A percentile compares a stretch with the other conserved stretches of the same genome.
Evolutionary conservation across 2,329 filamentous ascomycete genomes (phyloP).

Genomic region (Simplicillium aogashimaense): DNA sequence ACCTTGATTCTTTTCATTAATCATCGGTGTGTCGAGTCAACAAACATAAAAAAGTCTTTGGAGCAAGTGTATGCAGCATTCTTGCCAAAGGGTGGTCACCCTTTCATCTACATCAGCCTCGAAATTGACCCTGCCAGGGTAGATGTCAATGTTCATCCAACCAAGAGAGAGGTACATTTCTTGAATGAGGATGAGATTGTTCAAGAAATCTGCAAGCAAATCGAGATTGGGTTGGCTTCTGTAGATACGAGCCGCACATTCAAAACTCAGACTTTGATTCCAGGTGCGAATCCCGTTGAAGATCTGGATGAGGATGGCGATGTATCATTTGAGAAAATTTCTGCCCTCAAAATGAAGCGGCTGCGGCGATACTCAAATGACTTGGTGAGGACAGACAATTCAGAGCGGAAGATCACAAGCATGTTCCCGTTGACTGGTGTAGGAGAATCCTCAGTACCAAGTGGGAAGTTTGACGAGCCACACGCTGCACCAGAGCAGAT

Average conservation of each 20-base stretch:
- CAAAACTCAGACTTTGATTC: slow-evolving; percentile 82
- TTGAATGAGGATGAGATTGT: slow-evolving; percentile 96
- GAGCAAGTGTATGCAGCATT: slow-evolving; percentile 86
- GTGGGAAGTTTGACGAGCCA: slow-evolving; percentile 20
- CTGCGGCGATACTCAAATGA: slow-evolving; percentile 50
- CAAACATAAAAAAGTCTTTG: slow-evolving; percentile 75
- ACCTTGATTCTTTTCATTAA: slow-evolving; percentile 91
- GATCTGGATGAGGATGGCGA: slow-evolving; percentile 16
- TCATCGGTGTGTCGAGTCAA: slow-evolving; percentile 85
- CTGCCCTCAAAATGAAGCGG: slow-evolving; percentile 25
- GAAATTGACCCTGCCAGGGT: slow-evolving; percentile 88
- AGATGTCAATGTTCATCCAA: slow-evolving; percentile 96
- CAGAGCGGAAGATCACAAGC: slow-evolving; percentile 86
- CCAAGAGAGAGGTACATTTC: slow-evolving; percentile 94
- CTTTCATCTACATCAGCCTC: slow-evolving; percentile 85
- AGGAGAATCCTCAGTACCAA: slow-evolving; percentile 10
- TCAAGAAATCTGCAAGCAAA: slow-evolving; percentile 70
- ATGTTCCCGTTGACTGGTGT: slow-evolving; percentile 62
- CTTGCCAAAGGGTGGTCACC: slow-evolving; percentile 86
- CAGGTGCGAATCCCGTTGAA: slow-evolving; percentile 39
- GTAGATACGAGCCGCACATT: slow-evolving; percentile 94
- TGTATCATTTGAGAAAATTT: slow-evolving; percentile 19
- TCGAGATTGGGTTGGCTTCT: slow-evolving; percentile 67
- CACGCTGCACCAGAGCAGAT: slow-evolving; percentile 35
- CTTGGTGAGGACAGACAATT: slow-evolving; percentile 81